These are phyloP conservation scores for Carex kokanica DNA, from an alignment of 176 grass and related monocot species.

Conservation along the genomic window DNA sequence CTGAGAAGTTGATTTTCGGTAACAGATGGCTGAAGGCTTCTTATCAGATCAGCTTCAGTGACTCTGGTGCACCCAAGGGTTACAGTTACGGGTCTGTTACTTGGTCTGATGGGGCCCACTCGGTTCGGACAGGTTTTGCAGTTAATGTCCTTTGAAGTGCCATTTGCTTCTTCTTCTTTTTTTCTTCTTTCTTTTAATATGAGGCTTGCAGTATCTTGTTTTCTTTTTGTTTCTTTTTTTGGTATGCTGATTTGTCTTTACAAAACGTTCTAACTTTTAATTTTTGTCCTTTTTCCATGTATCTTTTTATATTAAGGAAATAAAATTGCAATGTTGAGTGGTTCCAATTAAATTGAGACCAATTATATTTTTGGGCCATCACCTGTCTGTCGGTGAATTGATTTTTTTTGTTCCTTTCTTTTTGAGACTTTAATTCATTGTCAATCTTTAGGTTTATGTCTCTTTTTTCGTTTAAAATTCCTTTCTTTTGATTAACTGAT, in stretches of 20 bases:
- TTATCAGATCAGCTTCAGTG: slow-evolving; percentile 63
- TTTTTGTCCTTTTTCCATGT: not conserved
- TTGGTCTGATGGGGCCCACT: slow-evolving; percentile 88
- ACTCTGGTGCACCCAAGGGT: slow-evolving; percentile 39
- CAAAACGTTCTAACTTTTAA: not conserved
- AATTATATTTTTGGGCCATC: not conserved
- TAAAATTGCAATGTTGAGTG: slow-evolving; percentile 8
- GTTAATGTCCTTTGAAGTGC: slow-evolving; percentile 60
- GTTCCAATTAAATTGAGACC: not conserved
- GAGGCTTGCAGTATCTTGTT: not conserved
- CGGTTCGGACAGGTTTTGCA: slow-evolving; percentile 68
- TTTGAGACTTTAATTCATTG: no score
- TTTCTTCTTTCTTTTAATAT: not conserved
- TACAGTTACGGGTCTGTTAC: slow-evolving; percentile 56
- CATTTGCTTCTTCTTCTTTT: not conserved
- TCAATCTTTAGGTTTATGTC: no score
- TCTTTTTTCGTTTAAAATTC: no score
- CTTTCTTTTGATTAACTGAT: no score
- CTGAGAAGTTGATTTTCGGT: slow-evolving; percentile 54
- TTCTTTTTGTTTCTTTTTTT: slow-evolving; percentile 6
- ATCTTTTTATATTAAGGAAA: slow-evolving; percentile 16
- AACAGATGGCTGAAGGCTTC: slow-evolving; percentile 62
- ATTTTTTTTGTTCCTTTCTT: no score
- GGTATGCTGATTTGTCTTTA: not conserved
- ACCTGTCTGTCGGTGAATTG: no score